These are phyloP conservation scores for Gnaphalium uliginosum DNA, from an alignment of 129 eudicot species.

Conservation along the genomic window DNA sequence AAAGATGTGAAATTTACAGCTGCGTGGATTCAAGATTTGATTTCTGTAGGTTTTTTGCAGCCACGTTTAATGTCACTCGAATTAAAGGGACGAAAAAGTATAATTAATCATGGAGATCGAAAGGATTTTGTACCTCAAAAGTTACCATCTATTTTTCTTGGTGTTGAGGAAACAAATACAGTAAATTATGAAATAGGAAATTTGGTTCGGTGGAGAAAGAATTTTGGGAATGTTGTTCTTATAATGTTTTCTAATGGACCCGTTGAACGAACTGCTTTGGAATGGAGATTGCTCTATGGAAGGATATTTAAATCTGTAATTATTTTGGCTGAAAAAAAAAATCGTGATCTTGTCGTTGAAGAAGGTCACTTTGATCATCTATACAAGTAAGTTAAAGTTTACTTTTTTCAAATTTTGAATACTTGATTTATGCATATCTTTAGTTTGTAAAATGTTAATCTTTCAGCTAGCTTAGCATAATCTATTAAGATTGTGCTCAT, in stretches of 20 bases:
- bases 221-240: constrained; percentile 82
- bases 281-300: constrained; percentile 40
- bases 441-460: constrained; percentile 1
- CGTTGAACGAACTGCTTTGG: constrained; percentile 59
- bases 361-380: constrained; percentile 63
- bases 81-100: constrained; percentile 45
- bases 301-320: constrained; percentile 61
- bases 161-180: constrained; percentile 82
- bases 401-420: background rate
- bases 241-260: constrained; percentile 79
- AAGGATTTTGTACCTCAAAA: constrained; percentile 90
- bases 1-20: constrained; percentile 84
- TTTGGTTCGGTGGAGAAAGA: constrained; percentile 86
- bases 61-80: constrained; percentile 78
- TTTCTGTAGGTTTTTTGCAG: constrained; percentile 82
- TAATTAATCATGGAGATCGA: constrained; percentile 77
- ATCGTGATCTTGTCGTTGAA: constrained; percentile 79
- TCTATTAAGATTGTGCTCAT: background rate
- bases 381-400: constrained; percentile 64
- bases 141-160: constrained; percentile 84
- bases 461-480: constrained; percentile 3
- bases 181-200: constrained; percentile 93
- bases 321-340: constrained; percentile 65
- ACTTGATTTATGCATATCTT: constrained; percentile 20
- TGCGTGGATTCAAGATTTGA: constrained; percentile 96